Conservation (phyloP, 148 eudicot genomes). For the Rhododendron vialii region DNA sequence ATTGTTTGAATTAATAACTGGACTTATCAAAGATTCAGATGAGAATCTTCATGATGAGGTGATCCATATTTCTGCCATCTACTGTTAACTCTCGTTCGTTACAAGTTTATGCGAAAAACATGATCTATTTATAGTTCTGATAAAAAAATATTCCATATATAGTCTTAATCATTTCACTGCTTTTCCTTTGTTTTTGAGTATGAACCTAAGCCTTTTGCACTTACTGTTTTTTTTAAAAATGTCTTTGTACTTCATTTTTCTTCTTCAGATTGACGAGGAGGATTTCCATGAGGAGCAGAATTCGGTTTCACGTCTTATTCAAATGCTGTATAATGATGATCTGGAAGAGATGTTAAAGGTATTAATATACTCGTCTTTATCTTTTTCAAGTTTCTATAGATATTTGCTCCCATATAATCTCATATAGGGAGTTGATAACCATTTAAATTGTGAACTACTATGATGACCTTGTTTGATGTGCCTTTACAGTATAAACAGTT, state of each 20-base stretch:
- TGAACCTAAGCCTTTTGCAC: not conserved
- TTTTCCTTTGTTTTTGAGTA: not conserved
- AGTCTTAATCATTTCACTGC: not conserved
- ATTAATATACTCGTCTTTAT: not conserved
- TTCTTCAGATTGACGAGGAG: constrained; percentile 72
- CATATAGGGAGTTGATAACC: not conserved
- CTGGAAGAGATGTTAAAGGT: constrained; percentile 95
- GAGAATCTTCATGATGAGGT: constrained; percentile 68
- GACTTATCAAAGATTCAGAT: constrained; percentile 78
- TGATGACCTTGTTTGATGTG: not conserved
- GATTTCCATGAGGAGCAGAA: constrained; percentile 96
- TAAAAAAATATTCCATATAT: not conserved
- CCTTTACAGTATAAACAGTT: not conserved
- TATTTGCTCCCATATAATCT: not conserved
- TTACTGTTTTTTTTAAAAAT: not conserved
- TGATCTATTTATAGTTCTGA: not conserved
- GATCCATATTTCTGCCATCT: constrained; percentile 11
- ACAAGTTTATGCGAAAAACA: not conserved
- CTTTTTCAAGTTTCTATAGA: not conserved
- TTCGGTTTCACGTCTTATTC: constrained; percentile 93
- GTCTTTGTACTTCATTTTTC: not conserved
- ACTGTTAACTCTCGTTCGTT: not conserved
- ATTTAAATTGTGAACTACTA: not conserved
- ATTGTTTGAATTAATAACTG: constrained; percentile 79
- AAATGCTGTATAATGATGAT: constrained; percentile 77